These are phyloP conservation scores for Phytophthora podocarpi DNA, from an alignment of 352 stramenopile species.

Conservation along the genomic window DNA sequence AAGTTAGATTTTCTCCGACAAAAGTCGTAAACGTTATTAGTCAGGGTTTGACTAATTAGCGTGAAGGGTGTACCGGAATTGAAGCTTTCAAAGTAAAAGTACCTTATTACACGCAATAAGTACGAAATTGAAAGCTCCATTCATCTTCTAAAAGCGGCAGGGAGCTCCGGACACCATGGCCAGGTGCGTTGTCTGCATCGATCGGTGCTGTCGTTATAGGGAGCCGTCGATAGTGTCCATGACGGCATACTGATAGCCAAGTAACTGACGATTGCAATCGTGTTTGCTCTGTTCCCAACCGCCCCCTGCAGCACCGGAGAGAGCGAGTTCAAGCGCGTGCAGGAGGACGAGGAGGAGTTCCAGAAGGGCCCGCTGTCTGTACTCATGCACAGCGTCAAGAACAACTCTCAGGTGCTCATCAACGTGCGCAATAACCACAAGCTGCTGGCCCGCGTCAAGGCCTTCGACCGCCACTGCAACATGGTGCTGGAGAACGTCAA, in stretches of 20 bases:
- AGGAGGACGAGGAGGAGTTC: constrained; percentile 94
- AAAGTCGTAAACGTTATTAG: too few relatives aligned
- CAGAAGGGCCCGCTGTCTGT: constrained; percentile 97
- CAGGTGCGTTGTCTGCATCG: constrained; percentile 22
- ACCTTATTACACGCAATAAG: background rate
- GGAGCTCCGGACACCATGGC: constrained; percentile 22
- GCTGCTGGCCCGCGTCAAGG: constrained; percentile 98
- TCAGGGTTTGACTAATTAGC: too few relatives aligned
- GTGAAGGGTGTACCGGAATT: too few relatives aligned
- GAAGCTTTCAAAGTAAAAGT: constrained; percentile 2
- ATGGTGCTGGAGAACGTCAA: constrained; percentile 99
- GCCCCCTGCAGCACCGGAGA: constrained; percentile 28
- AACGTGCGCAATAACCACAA: constrained; percentile 99
- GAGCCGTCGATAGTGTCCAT: background rate
- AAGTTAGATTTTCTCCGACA: too few relatives aligned
- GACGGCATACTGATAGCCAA: background rate
- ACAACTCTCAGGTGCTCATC: constrained; percentile 98
- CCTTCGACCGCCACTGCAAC: constrained; percentile 99
- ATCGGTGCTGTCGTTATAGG: background rate
- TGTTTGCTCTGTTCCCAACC: constrained; percentile 2
- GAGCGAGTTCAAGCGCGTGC: constrained; percentile 83
- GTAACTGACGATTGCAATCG: constrained; percentile 8
- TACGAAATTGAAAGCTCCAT: constrained; percentile 35
- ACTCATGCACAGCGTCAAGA: constrained; percentile 98
- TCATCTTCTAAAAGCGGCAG: constrained; percentile 16